Evolutionary conservation across 371 early-diverging fungal species (phyloP).

Genomic region (Lichtheimia ornata): DNA sequence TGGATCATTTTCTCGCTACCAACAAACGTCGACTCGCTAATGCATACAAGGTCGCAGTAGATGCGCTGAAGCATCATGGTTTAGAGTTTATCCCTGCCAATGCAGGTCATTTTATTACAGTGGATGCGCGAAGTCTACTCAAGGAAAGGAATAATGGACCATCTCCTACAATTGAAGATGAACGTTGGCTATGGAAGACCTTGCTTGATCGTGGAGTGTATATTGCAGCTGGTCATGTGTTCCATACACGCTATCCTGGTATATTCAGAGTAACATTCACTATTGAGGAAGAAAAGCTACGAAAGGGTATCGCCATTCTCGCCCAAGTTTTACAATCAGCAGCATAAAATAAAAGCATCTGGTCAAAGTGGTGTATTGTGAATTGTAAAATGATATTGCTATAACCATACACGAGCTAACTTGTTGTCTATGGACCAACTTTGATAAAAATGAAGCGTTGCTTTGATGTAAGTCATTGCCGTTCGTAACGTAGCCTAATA

Average conservation of each 20-base stretch:
- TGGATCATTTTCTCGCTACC: conserved; percentile 58
- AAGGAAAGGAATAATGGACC: too few species aligned
- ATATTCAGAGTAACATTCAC: conserved; percentile 62
- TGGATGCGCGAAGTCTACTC: conserved; percentile 30
- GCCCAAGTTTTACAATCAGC: neutral
- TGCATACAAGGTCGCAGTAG: conserved; percentile 41
- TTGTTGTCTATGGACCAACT: too few species aligned
- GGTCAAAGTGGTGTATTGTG: too few species aligned
- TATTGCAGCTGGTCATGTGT: conserved; percentile 64
- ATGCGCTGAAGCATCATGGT: conserved; percentile 39
- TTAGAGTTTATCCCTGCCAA: conserved; percentile 60
- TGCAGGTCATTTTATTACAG: conserved; percentile 72
- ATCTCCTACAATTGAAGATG: conserved; percentile 19
- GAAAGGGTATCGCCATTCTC: conserved; percentile 17
- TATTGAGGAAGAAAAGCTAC: conserved; percentile 21
- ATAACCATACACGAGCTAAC: too few species aligned
- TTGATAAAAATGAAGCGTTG: too few species aligned
- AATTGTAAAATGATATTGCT: too few species aligned
- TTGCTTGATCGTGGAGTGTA: conserved; percentile 60
- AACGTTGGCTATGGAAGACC: conserved; percentile 34
- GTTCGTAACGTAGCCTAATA: too few species aligned
- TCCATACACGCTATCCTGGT: conserved; percentile 58
- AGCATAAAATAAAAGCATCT: too few species aligned
- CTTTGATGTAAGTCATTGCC: too few species aligned
- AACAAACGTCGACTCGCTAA: conserved; percentile 59